These are phyloP conservation scores for Cyberlindnera suaveolens DNA, from an alignment of 805 yeast species.

Conservation along the genomic window DNA sequence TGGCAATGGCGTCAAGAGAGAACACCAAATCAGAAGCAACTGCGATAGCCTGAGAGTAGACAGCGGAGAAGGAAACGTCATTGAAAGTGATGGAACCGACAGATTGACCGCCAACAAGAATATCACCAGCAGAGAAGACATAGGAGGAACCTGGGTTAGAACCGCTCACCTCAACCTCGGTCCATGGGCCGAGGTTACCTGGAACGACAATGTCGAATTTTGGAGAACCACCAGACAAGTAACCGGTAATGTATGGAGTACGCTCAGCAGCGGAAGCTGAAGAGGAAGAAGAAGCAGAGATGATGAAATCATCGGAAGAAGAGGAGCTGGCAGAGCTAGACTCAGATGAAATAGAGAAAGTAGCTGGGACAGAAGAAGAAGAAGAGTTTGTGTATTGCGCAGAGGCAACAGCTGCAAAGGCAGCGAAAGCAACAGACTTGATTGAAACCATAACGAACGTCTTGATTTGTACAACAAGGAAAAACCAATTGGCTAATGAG, in stretches of 20 bases:
- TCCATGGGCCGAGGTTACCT: constrained; percentile 19
- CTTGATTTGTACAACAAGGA: constrained; percentile 1
- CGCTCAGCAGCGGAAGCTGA: constrained; percentile 11
- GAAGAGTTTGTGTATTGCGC: constrained; percentile 15
- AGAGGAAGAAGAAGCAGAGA: constrained; percentile 15
- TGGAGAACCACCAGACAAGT: constrained; percentile 22
- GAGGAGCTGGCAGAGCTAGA: constrained; percentile 7
- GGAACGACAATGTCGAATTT: constrained; percentile 20
- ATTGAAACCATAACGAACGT: constrained; percentile 7
- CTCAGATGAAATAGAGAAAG: background rate
- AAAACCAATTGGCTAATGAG: background rate
- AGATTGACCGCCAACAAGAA: constrained; percentile 11
- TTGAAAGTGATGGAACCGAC: constrained; percentile 6
- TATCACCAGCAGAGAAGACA: constrained; percentile 14
- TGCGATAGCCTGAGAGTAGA: constrained; percentile 10
- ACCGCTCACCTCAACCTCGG: constrained; percentile 16
- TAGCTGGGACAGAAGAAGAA: background rate
- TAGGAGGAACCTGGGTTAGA: constrained; percentile 15
- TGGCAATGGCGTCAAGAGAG: constrained; percentile 13
- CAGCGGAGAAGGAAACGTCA: constrained; percentile 11
- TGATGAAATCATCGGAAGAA: constrained; percentile 14
- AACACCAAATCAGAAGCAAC: constrained; percentile 8
- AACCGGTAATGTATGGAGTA: constrained; percentile 22
- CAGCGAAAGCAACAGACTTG: constrained; percentile 12
- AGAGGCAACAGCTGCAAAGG: constrained; percentile 11